Evolutionary conservation across 208 protist genomes (phyloP).

Genomic region (Novymonas esmeraldas): DNA sequence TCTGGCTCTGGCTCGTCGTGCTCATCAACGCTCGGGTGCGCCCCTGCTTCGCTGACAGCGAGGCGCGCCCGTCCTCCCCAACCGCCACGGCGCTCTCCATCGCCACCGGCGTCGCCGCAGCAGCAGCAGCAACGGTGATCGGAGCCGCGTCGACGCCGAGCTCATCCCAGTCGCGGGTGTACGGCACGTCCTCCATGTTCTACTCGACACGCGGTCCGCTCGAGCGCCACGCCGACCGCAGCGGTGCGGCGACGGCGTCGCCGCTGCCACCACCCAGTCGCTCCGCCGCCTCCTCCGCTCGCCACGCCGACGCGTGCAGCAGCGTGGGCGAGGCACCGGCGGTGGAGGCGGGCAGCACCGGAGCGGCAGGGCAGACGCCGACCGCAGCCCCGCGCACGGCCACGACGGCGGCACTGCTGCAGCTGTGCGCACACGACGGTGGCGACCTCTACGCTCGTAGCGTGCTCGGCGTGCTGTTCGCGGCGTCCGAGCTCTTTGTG

Average conservation of each 20-base stretch:
- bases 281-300: too few relatives aligned
- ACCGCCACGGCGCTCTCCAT: slow-evolving; percentile 10
- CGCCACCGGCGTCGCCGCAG: not conserved
- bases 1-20: slow-evolving; percentile 44
- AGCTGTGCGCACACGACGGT: slow-evolving; percentile 17
- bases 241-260: too few relatives aligned
- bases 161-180: not conserved
- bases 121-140: not conserved
- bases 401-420: slow-evolving; percentile 15
- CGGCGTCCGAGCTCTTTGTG: slow-evolving; percentile 23
- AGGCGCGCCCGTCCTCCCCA: too few relatives aligned
- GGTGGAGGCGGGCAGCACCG: not conserved
- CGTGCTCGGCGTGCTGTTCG: slow-evolving; percentile 17
- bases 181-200: too few relatives aligned
- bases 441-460: slow-evolving; percentile 15
- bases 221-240: too few relatives aligned
- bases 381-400: slow-evolving; percentile 8
- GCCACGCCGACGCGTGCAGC: too few relatives aligned
- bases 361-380: not conserved
- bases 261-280: too few relatives aligned
- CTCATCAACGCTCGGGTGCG: slow-evolving; percentile 22
- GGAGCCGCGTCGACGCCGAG: not conserved
- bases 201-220: too few relatives aligned
- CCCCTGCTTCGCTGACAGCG: too few relatives aligned
- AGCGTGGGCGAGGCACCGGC: too few relatives aligned